phyloP scores from a whole-genome alignment of 2,329 filamentous ascomycete genomes.

The Penicillium sp. region DNA sequence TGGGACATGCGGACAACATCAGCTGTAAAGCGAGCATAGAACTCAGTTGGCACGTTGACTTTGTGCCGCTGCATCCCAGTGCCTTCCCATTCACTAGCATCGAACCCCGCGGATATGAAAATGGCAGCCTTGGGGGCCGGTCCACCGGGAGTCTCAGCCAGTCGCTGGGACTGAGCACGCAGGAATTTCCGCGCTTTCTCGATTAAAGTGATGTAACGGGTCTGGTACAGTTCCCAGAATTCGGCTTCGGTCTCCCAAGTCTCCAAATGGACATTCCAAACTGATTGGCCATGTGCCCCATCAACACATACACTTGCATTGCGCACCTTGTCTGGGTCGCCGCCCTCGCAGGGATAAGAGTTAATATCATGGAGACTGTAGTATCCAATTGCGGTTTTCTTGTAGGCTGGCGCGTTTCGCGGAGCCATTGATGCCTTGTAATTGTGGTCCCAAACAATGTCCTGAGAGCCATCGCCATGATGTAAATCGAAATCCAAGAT shows the following conservation, averaged over 20 bases:
- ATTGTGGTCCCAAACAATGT: constrained; percentile 91
- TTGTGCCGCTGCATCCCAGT: constrained; percentile 92
- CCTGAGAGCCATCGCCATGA: constrained; percentile 93
- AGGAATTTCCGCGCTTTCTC: constrained; percentile 81
- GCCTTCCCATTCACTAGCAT: constrained; percentile 94
- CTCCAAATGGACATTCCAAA: constrained; percentile 96
- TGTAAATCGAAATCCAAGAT: constrained; percentile 93
- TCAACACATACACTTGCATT: constrained; percentile 95
- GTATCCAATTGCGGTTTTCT: constrained; percentile 88
- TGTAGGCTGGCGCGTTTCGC: constrained; percentile 74
- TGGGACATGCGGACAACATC: constrained; percentile 82
- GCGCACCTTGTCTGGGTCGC: constrained; percentile 90
- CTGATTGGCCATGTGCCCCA: constrained; percentile 86
- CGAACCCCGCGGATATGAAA: constrained; percentile 94
- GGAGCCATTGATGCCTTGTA: constrained; percentile 64
- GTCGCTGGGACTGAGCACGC: constrained; percentile 68
- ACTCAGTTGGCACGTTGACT: constrained; percentile 94
- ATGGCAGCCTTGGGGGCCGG: constrained; percentile 78
- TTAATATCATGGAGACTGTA: constrained; percentile 98
- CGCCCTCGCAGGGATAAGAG: constrained; percentile 92
- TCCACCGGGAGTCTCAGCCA: constrained; percentile 60
- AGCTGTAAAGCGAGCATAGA: constrained; percentile 87
- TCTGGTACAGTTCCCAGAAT: constrained; percentile 87
- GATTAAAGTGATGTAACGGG: constrained; percentile 74
- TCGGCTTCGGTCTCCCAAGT: constrained; percentile 80